Evolutionary conservation across 345 rosid genomes (phyloP), one percentile per base, ranked within the genome.

Genomic region (Euclidium syriacum): DNA sequence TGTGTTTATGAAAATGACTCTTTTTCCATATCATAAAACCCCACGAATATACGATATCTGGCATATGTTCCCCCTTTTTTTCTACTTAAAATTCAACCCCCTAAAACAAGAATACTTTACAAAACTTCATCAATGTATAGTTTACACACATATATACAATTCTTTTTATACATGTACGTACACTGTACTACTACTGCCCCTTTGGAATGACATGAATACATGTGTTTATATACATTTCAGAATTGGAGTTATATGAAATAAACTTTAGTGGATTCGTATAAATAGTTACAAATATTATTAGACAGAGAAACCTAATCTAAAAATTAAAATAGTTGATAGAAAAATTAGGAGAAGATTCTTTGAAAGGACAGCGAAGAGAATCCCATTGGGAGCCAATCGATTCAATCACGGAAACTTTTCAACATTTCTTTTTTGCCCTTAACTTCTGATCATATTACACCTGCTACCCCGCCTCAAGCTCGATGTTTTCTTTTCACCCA

Each of bases 21-120:
- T 60, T 16, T 46, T 39, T 53, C 39, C 62, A 46, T n/a, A n/a
- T 69, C 62, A 8, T 26, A 53, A 27, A 61, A 36, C 73, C 68
- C 73, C 49, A 69, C 68, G 61, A 2, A 43, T 52, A 44, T 39
- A 61, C 47, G 49, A 43, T 52, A 60, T 69, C 40, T 52, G 56
- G 68, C 34, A 69, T 44, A 34, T 61, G 68, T 34, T 60, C 24
- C 40, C 6, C 14, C 41, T 25, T 12, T 18, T 33, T 26, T 14
- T 48, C 23, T 61, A 33, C 44, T 61, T 49, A 29, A 25, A 59
- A 12, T 20, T 50, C 23, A 41, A 17, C 20, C 40, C 33, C 11
- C 19, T 4, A 3, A 9, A 36, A 56, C 34, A 35, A 47, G 39
- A 26, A 47, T 47, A 47, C 10, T 6, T 14, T 4, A 22, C 33